phyloP scores from a whole-genome alignment of 2,329 filamentous ascomycete species.

The Talaromyces amestolkiae region DNA sequence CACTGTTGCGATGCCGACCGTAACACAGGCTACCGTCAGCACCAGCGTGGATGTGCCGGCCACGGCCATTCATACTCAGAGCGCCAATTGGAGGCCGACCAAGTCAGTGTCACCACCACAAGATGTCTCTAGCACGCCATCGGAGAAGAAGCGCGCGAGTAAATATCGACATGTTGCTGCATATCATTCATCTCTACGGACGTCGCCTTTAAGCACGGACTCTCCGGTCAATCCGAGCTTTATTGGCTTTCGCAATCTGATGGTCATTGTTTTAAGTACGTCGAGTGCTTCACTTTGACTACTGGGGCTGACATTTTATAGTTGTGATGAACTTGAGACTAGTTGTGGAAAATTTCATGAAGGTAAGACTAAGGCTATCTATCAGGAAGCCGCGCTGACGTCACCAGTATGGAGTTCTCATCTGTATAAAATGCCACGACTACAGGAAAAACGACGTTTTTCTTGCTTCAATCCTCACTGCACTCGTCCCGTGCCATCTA shows the following conservation, averaged over 20 bases:
- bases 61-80: background rate
- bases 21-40: conserved; percentile 28
- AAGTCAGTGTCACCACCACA: conserved; percentile 16
- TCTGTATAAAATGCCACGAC: conserved; percentile 87
- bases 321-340: conserved; percentile 91
- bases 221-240: conserved; percentile 74
- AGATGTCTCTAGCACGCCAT: conserved; percentile 10
- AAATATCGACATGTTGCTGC: conserved; percentile 93
- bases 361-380: conserved; percentile 53
- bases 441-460: conserved; percentile 75
- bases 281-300: background rate
- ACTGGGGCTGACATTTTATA: conserved; percentile 36
- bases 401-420: conserved; percentile 82
- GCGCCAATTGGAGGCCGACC: background rate
- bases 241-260: conserved; percentile 89
- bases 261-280: conserved; percentile 83
- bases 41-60: conserved; percentile 29
- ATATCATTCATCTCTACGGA: conserved; percentile 68
- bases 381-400: conserved; percentile 8
- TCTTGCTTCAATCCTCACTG: conserved; percentile 74
- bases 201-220: conserved; percentile 85
- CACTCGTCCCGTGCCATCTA: conserved; percentile 85
- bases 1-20: conserved; percentile 32
- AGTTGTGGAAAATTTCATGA: conserved; percentile 95
- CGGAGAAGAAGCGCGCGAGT: conserved; percentile 41